phyloP scores from a whole-genome alignment of 2,329 filamentous ascomycete genomes.

The Colletotrichum gigasporum region DNA sequence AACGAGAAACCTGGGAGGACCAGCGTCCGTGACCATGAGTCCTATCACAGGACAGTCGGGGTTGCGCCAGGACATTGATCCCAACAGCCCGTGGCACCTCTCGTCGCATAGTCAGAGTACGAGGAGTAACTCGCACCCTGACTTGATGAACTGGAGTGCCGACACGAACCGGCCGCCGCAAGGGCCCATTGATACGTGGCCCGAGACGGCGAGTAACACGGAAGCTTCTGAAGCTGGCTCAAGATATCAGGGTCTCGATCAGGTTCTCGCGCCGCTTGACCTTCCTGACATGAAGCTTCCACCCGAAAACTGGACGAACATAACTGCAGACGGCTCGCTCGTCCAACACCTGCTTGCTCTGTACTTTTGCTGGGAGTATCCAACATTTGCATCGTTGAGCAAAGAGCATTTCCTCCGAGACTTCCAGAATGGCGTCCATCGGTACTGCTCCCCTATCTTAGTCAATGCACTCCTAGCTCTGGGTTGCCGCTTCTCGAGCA shows the following conservation, averaged over 20 bases:
- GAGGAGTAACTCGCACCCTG: conserved; percentile 56
- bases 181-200: conserved; percentile 60
- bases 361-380: conserved; percentile 82
- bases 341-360: conserved; percentile 71
- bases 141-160: conserved; percentile 56
- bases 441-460: conserved; percentile 74
- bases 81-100: conserved; percentile 59
- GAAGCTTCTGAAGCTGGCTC: conserved; percentile 34
- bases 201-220: conserved; percentile 50
- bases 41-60: conserved; percentile 42
- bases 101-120: conserved; percentile 57
- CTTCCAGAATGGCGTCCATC: conserved; percentile 66
- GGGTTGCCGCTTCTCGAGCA: conserved; percentile 75
- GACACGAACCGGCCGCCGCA: conserved; percentile 51
- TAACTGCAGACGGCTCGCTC: conserved; percentile 66
- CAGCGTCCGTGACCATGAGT: conserved; percentile 35
- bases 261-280: conserved; percentile 57
- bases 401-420: conserved; percentile 76
- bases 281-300: conserved; percentile 54
- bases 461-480: conserved; percentile 73
- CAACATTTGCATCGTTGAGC: conserved; percentile 77
- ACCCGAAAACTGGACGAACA: conserved; percentile 65
- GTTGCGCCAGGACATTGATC: conserved; percentile 50
- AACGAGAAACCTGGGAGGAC: conserved; percentile 17
- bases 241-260: conserved; percentile 49